These are phyloP conservation scores for Phaseolus lunatus DNA, from an alignment of 306 rosid species.

Conservation along the genomic window DNA sequence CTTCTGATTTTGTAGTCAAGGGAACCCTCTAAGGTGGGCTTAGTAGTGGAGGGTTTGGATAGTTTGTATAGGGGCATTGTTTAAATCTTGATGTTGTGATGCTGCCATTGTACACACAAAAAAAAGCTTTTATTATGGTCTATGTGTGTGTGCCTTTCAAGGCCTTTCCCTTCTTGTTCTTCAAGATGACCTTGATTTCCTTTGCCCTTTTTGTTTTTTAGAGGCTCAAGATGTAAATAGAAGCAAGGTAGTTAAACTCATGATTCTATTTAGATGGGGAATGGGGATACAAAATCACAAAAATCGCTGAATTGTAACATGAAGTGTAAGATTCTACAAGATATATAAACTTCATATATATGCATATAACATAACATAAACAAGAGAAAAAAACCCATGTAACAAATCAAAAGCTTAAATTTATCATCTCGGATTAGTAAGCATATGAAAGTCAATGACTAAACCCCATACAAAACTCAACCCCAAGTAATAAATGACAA, in stretches of 20 bases:
- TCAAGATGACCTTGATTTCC: background rate
- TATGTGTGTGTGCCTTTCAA: background rate
- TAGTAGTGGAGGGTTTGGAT: background rate
- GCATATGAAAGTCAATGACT: too few relatives aligned
- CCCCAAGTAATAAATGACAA: too few relatives aligned
- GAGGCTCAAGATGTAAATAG: conserved; percentile 3
- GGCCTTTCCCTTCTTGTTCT: conserved; percentile 19
- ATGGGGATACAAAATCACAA: too few relatives aligned
- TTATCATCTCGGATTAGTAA: too few relatives aligned
- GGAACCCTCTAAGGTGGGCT: background rate
- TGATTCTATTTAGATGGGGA: too few relatives aligned
- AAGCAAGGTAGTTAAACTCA: background rate
- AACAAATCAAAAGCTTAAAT: too few relatives aligned
- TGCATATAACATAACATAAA: too few relatives aligned
- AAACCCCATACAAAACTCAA: too few relatives aligned
- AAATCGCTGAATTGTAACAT: too few relatives aligned
- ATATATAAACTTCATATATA: too few relatives aligned
- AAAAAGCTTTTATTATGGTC: conserved; percentile 11
- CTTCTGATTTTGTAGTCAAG: background rate
- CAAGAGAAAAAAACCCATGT: too few relatives aligned
- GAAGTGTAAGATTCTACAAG: too few relatives aligned
- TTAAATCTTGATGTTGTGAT: background rate
- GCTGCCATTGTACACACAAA: background rate
- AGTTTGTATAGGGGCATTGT: background rate
- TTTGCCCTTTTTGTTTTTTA: conserved; percentile 10